Conservation (phyloP, 2,329 filamentous ascomycete species). For the Fusarium veterinarium region DNA sequence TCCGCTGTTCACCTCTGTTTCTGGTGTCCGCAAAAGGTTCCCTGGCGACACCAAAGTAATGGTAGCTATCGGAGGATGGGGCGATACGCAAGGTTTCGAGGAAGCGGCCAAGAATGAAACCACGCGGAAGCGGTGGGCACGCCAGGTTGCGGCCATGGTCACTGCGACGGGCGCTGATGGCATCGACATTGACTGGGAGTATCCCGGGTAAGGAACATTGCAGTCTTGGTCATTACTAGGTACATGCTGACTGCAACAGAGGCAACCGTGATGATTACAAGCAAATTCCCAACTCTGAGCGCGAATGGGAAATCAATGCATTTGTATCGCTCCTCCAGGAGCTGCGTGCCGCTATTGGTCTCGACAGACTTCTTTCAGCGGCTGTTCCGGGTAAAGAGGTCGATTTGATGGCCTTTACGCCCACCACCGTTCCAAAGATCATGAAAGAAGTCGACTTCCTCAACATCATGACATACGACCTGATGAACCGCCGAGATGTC, state of each 20-base stretch:
- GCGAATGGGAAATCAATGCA: constrained; percentile 70
- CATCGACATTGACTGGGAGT: constrained; percentile 74
- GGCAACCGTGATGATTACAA: constrained; percentile 80
- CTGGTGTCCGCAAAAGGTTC: constrained; percentile 61
- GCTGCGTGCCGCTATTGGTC: constrained; percentile 67
- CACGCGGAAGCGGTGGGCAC: constrained; percentile 68
- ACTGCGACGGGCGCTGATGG: constrained; percentile 73
- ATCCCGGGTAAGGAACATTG: constrained; percentile 57
- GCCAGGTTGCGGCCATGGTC: constrained; percentile 73
- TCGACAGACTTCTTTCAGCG: constrained; percentile 70
- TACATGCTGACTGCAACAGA: constrained; percentile 44
- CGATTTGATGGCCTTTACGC: constrained; percentile 76
- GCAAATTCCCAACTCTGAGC: constrained; percentile 67
- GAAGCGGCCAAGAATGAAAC: constrained; percentile 63
- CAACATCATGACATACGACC: constrained; percentile 77
- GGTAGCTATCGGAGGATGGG: constrained; percentile 81
- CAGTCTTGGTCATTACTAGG: background rate
- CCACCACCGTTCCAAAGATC: constrained; percentile 68
- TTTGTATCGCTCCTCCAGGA: constrained; percentile 71
- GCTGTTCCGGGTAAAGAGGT: constrained; percentile 73
- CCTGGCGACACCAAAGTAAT: constrained; percentile 68
- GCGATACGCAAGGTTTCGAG: constrained; percentile 73
- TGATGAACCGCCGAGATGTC: constrained; percentile 76
- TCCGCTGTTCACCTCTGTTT: constrained; percentile 65
- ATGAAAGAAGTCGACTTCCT: constrained; percentile 71